These are phyloP conservation scores for Lycium ferocissimum DNA, from an alignment of 257 asterid species.

Conservation along the genomic window DNA sequence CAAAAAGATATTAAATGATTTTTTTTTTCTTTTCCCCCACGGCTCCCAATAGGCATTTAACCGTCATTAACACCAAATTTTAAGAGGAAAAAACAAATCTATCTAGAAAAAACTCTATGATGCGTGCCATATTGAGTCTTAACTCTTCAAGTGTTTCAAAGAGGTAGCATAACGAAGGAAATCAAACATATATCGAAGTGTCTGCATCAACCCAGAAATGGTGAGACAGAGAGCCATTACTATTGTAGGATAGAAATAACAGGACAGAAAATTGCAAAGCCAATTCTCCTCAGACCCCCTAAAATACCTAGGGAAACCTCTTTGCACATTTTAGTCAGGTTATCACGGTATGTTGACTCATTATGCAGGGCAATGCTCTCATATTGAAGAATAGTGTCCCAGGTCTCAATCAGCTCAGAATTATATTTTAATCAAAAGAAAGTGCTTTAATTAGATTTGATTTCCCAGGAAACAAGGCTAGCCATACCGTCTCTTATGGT, in stretches of 20 bases:
- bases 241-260: constrained; percentile 22
- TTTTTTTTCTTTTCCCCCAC: background rate
- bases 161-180: background rate
- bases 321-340: constrained; percentile 21
- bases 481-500: constrained; percentile 88
- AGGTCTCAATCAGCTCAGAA: background rate
- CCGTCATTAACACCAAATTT: background rate
- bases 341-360: background rate
- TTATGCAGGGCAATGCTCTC: constrained; percentile 7
- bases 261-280: background rate
- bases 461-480: constrained; percentile 14
- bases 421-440: constrained; percentile 19
- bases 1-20: background rate
- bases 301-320: background rate
- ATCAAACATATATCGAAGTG: background rate
- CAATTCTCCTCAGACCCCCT: background rate
- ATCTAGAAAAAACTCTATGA: background rate
- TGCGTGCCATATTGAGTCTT: background rate
- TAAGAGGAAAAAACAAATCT: background rate
- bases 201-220: background rate
- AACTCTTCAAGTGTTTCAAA: background rate
- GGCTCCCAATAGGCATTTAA: background rate
- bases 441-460: background rate
- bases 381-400: constrained; percentile 2
- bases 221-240: background rate